A percentile compares a stretch with the other conserved stretches of the same genome.
These are phyloP conservation scores for Dittrichia graveolens DNA, from an alignment of 129 eudicot genomes.

Conservation along the genomic window DNA sequence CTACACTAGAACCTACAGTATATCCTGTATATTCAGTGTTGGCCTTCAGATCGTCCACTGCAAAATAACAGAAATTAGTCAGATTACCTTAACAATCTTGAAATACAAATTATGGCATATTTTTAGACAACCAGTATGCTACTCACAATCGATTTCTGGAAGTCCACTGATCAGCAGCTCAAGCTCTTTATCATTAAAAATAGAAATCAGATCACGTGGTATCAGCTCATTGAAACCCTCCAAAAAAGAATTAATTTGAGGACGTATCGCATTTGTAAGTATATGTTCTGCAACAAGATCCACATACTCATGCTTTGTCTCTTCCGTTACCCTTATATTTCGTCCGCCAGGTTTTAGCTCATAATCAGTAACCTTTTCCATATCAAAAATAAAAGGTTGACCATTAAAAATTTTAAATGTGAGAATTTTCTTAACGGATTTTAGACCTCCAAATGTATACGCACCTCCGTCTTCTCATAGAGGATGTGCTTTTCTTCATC, in stretches of 20 bases:
- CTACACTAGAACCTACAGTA: slow-evolving; percentile 66
- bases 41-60: slow-evolving; percentile 96
- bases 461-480: slow-evolving; percentile 95
- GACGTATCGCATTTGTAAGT: slow-evolving; percentile 93
- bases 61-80: slow-evolving; percentile 27
- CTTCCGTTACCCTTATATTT: slow-evolving; percentile 92
- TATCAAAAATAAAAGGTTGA: slow-evolving; percentile 3
- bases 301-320: slow-evolving; percentile 96
- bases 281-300: slow-evolving; percentile 99
- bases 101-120: not conserved
- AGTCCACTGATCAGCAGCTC: slow-evolving; percentile 96
- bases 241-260: slow-evolving; percentile 88
- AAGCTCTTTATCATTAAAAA: slow-evolving; percentile 96
- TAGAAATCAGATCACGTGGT: slow-evolving; percentile 83
- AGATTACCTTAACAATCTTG: not conserved
- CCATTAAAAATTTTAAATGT: no score
- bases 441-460: not conserved
- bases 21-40: slow-evolving; percentile 95
- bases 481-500: slow-evolving; percentile 98
- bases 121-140: not conserved
- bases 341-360: slow-evolving; percentile 99
- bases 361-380: slow-evolving; percentile 82
- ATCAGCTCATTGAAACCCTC: slow-evolving; percentile 93
- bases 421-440: not conserved
- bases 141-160: slow-evolving; percentile 97